Percentiles rank a stretch among this genome's conserved stretches.
Evolutionary conservation across 345 rosid genomes (phyloP).

Genomic region (Camelina laxa): DNA sequence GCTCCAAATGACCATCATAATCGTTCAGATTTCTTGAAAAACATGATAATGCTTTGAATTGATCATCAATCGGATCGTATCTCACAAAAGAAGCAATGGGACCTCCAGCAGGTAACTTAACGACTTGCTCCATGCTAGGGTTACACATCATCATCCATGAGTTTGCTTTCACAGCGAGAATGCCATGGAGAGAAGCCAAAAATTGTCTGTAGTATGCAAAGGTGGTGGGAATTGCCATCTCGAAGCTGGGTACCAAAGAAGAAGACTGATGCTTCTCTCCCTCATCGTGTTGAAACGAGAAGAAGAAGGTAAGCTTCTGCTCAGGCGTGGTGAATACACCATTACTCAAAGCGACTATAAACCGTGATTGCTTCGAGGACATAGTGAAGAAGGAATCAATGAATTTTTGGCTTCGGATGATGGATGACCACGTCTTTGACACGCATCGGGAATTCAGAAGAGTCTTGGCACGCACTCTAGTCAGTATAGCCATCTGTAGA

Average conservation of each 20-base stretch:
- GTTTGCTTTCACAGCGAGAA: not conserved
- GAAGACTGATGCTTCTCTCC: too few species aligned
- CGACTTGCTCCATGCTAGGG: not conserved
- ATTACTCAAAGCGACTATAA: too few species aligned
- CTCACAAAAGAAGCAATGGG: not conserved
- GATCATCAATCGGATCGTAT: conserved; percentile 1
- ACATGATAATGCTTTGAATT: not conserved
- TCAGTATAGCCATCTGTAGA: not conserved
- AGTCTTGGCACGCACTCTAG: not conserved
- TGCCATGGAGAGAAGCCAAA: not conserved
- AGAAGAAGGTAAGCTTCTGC: too few species aligned
- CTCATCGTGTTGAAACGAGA: too few species aligned
- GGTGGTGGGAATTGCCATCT: not conserved
- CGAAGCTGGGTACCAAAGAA: too few species aligned
- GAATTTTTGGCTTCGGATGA: not conserved
- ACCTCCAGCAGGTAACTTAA: not conserved
- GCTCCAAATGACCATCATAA: not conserved
- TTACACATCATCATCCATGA: not conserved
- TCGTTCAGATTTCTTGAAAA: not conserved
- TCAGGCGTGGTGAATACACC: too few species aligned
- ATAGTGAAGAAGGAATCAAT: too few species aligned
- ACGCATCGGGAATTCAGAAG: not conserved
- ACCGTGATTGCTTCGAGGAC: too few species aligned
- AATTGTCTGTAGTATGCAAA: not conserved
- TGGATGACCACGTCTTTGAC: not conserved